These are phyloP conservation scores for Fusarium sp. DNA, from an alignment of 2,329 filamentous ascomycete species.

Conservation along the genomic window DNA sequence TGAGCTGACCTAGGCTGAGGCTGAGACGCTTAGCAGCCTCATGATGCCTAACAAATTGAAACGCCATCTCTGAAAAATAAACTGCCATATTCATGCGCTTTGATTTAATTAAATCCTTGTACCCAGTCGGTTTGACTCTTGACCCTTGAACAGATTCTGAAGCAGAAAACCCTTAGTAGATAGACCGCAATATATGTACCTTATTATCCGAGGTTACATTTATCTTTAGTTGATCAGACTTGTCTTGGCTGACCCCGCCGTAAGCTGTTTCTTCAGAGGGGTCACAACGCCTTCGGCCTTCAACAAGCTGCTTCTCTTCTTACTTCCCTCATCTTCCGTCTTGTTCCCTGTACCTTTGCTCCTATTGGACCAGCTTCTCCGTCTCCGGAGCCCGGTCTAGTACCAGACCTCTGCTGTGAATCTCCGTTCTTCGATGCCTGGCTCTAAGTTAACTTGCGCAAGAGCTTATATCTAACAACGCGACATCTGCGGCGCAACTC, in stretches of 20 bases:
- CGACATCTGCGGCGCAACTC: constrained; percentile 20
- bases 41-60: constrained; percentile 8
- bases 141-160: background rate
- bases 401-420: constrained; percentile 11
- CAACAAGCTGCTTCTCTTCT: background rate
- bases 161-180: no score
- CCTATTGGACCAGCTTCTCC: constrained; percentile 19
- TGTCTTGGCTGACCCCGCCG: constrained; percentile 16
- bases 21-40: constrained; percentile 23
- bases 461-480: constrained; percentile 16
- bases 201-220: constrained; percentile 20
- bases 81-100: constrained; percentile 3
- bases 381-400: constrained; percentile 10
- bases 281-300: background rate
- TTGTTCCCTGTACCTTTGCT: constrained; percentile 4
- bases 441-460: constrained; percentile 13
- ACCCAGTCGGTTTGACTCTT: background rate
- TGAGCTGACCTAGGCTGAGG: constrained; percentile 9
- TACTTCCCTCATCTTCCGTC: constrained; percentile 2
- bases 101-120: background rate
- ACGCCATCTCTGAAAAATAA: background rate
- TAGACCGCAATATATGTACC: constrained; percentile 1
- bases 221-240: background rate
- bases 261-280: constrained; percentile 17
- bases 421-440: constrained; percentile 37